Conservation (phyloP, 208 protist species). For the Entamoeba histolytica region DNA sequence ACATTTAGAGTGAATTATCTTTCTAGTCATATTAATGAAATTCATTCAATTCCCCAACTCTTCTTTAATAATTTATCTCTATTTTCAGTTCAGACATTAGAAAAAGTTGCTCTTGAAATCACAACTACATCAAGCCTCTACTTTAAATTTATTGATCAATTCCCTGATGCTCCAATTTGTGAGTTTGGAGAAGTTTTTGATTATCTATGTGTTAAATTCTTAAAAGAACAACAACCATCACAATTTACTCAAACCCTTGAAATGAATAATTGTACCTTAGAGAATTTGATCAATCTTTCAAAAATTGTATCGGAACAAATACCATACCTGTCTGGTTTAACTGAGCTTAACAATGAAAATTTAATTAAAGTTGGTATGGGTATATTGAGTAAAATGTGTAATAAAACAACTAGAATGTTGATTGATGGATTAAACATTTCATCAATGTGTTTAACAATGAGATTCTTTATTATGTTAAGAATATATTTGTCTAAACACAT, state of each 20-base stretch:
- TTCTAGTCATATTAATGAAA: not conserved
- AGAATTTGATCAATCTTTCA: not conserved
- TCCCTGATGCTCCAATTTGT: not conserved
- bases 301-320: not conserved
- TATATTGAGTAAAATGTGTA: not conserved
- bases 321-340: not conserved
- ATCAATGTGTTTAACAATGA: not conserved
- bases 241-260: too few relatives aligned
- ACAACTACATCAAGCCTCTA: not conserved
- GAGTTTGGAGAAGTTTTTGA: not conserved
- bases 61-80: not conserved
- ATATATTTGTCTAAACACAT: not conserved
- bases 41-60: not conserved
- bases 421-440: not conserved
- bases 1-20: not conserved
- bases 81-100: not conserved
- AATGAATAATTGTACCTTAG: too few relatives aligned
- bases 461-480: not conserved
- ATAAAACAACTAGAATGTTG: not conserved
- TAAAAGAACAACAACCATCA: too few relatives aligned
- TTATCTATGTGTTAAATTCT: not conserved
- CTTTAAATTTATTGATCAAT: not conserved
- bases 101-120: not conserved
- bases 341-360: too few relatives aligned
- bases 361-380: not conserved